These are phyloP conservation scores for Pichia sp. DNA, from an alignment of 1,139 yeast species.

Conservation along the genomic window DNA sequence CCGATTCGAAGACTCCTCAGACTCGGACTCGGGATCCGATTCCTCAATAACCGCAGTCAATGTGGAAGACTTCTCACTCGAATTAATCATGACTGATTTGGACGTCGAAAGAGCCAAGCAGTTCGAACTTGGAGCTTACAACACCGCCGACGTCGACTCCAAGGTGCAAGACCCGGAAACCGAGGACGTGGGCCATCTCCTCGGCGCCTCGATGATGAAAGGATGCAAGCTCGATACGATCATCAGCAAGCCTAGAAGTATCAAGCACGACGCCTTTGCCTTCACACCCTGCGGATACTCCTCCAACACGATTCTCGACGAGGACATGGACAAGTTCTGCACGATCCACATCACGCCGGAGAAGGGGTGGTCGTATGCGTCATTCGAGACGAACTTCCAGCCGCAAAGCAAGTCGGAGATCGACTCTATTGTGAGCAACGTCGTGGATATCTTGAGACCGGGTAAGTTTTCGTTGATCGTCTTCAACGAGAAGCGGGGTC, in stretches of 20 bases:
- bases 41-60: no score
- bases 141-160: conserved; percentile 24
- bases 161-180: conserved; percentile 40
- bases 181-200: conserved; percentile 74
- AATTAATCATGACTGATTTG: conserved; percentile 88
- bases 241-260: conserved; percentile 26
- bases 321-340: conserved; percentile 61
- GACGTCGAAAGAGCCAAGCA: conserved; percentile 55
- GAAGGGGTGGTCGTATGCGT: conserved; percentile 91
- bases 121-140: conserved; percentile 39
- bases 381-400: conserved; percentile 81
- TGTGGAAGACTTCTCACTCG: conserved; percentile 70
- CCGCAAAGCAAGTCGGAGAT: conserved; percentile 38
- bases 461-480: conserved; percentile 5
- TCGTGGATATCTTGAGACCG: conserved; percentile 69
- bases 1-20: background rate
- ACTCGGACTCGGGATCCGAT: conserved; percentile 41
- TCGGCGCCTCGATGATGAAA: conserved; percentile 68
- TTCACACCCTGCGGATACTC: conserved; percentile 97
- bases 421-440: conserved; percentile 51
- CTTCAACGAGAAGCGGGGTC: background rate
- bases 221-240: conserved; percentile 52
- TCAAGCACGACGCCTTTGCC: conserved; percentile 82
- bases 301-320: conserved; percentile 71
- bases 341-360: conserved; percentile 97